Percentiles rank a stretch among this genome's conserved stretches.
Conservation (phyloP, 2,329 filamentous ascomycete genomes). For the Tolypocladium paradoxum region DNA sequence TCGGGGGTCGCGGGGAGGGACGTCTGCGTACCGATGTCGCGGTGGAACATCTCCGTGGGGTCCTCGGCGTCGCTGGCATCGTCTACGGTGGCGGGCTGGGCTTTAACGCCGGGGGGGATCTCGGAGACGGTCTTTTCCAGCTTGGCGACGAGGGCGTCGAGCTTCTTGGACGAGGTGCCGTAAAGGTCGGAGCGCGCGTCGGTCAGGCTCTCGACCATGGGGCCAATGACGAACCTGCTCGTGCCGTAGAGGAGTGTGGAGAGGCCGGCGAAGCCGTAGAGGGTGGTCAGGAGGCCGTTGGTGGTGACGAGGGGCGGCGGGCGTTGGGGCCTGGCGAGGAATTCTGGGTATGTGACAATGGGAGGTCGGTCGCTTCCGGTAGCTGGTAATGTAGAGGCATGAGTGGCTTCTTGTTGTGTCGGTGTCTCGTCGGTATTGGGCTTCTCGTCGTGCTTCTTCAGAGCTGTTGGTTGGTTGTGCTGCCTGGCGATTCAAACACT, state of each 20-base stretch:
- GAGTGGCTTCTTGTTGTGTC: slow-evolving; percentile 3
- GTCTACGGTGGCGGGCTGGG: slow-evolving; percentile 10
- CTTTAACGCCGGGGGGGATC: slow-evolving; percentile 31
- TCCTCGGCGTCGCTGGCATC: slow-evolving; percentile 42
- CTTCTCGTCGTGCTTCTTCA: background rate
- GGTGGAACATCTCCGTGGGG: slow-evolving; percentile 70
- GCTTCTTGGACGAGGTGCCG: slow-evolving; percentile 33
- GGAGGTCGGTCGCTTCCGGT: slow-evolving; percentile 36
- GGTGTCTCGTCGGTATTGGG: background rate
- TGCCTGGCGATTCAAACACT: too few relatives aligned
- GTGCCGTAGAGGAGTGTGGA: slow-evolving; percentile 60
- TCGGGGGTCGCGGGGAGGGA: slow-evolving; percentile 24
- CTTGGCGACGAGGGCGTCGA: slow-evolving; percentile 34
- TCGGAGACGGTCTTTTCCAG: slow-evolving; percentile 50
- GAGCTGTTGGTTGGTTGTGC: background rate
- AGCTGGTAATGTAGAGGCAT: slow-evolving; percentile 13
- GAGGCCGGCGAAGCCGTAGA: slow-evolving; percentile 46
- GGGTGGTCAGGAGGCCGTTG: slow-evolving; percentile 44
- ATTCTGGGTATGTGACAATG: slow-evolving; percentile 62
- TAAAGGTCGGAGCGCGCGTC: slow-evolving; percentile 43
- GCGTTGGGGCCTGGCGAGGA: slow-evolving; percentile 45
- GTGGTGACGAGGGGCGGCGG: slow-evolving; percentile 54
- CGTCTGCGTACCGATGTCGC: slow-evolving; percentile 72
- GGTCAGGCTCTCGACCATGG: slow-evolving; percentile 43
- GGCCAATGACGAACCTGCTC: slow-evolving; percentile 57